Evolutionary conservation across 169 alveolate species (phyloP), one percentile per base, ranked within the genome.

Genomic region (Plasmodium gonderi): DNA sequence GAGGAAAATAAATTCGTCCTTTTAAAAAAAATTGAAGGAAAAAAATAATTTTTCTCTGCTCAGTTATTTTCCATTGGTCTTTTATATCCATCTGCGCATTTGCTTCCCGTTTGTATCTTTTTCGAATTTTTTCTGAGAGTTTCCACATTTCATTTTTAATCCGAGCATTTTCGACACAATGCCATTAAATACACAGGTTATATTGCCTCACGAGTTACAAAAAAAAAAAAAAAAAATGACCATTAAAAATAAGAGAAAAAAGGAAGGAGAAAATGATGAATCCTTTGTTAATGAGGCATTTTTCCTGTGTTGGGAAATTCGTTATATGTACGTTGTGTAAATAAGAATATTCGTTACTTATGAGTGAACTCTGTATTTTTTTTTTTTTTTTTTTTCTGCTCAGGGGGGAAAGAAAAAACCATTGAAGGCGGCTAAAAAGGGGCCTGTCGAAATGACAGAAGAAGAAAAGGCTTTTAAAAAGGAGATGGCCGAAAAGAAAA

Each of bases 401-500:
- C 26, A 83, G 92, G 92, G 92, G 64, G 92, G 92, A 69, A 83
- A 83, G 49, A 83, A 83, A 42, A 83, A 83, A 54, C 92, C 92
- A 5, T 17, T 83, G 6, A 83, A 83, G 49, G 92, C 92, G 40
- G 83, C 92, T 17, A 83, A 83, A 44, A 83, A 83, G 82, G 92
- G 92, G 1, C 54, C 77, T 12, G 83, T 72, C 12, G 92, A 83
- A 83, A 9, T 83, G 64, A 83, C 92, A 42, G 92, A 83, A 45
- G 92, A 83, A 72, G 92, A 83, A 31, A 83, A 45, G 26, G 83
- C 92, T 45, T 83, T 83, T 83, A 83, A 83, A 83, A 83, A 83
- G 64, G 92, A 83, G 29, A 69, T 83, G 83, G 92, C 92, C 12
- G 92, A 83, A 54, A 83, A 72, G 47, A 83, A 83, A 83, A 83